Base-by-base conservation (phyloP, 345 rosid genomes). In the Sonneratia alba region DNA sequence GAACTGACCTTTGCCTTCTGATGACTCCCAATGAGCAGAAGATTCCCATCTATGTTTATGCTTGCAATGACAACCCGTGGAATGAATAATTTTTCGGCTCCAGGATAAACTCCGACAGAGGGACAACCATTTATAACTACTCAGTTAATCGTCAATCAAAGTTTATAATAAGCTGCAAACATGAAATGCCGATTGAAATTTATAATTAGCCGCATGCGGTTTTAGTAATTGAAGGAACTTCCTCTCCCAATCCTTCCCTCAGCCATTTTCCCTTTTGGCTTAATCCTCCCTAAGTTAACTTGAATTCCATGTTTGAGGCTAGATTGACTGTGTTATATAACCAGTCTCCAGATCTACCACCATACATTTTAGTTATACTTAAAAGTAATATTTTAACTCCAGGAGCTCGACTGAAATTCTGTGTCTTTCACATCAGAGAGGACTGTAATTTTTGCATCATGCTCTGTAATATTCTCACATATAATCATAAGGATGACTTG, bases 31-130 rank as follows among this genome's bases (percentile, higher is more conserved):
- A 95, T 87, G 74, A 95, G 89, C 55, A 86, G 83, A 79, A 95
- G 90, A 85, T 76, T 80, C 65, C 91, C 97, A 49, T 88, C 83
- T 70, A 92, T 80, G 70, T 79, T 88, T 64, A 95, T 92, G 89
- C 99, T 90, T 77, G 99, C 92, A 71, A 95, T 87, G 77, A 95
- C 93, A 78, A 95, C 98, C 99, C 92, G 90, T 79, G 32, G 48
- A 36, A 73, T 67, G 32, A 67, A 47, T 48, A 57, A 16, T 36
- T 73, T 37, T 22, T 47, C 9, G 19, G 70, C 49, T n/a, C 42
- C 49, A 38, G 70, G 42, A 38, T 16, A 19, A n/a, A 3, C 19
- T 59, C 13, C 0, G 24, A 22, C 6, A 8, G 2, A 59, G 24
- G 14, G 10, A 24, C 14, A 59, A 59, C 22, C 64, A 21, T 59